phyloP scores from a whole-genome alignment of 176 grass and related monocot genomes.

The Avena atlantica region DNA sequence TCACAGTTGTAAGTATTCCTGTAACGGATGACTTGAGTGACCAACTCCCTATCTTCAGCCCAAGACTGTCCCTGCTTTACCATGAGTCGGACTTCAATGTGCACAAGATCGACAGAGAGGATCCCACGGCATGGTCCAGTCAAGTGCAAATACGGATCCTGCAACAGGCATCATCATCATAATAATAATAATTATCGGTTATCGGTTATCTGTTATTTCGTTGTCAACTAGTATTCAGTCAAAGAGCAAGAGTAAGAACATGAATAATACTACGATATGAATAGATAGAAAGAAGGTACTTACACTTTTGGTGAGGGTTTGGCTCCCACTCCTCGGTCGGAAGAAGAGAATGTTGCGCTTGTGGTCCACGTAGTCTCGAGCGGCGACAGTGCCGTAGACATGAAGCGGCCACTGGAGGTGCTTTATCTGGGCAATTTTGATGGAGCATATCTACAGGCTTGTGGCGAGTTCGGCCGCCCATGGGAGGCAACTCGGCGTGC shows the following conservation, averaged over 20 bases:
- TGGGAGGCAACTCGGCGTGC: background rate
- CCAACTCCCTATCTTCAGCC: background rate
- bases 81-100: background rate
- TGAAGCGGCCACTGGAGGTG: background rate
- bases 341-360: slow-evolving; percentile 1
- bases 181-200: too few relatives aligned
- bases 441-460: background rate
- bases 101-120: background rate
- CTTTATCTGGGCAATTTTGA: background rate
- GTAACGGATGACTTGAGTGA: background rate
- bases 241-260: background rate
- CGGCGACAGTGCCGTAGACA: background rate
- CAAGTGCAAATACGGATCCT: background rate
- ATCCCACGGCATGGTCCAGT: background rate
- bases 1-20: background rate
- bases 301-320: background rate
- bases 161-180: background rate
- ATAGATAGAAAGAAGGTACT: background rate
- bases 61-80: background rate
- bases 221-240: background rate
- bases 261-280: background rate
- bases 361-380: slow-evolving; percentile 1
- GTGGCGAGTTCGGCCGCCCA: background rate
- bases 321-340: background rate
- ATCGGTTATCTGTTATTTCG: background rate